Conservation (phyloP, 768 basidiomycete genomes). For the Lyophyllum atratum region DNA sequence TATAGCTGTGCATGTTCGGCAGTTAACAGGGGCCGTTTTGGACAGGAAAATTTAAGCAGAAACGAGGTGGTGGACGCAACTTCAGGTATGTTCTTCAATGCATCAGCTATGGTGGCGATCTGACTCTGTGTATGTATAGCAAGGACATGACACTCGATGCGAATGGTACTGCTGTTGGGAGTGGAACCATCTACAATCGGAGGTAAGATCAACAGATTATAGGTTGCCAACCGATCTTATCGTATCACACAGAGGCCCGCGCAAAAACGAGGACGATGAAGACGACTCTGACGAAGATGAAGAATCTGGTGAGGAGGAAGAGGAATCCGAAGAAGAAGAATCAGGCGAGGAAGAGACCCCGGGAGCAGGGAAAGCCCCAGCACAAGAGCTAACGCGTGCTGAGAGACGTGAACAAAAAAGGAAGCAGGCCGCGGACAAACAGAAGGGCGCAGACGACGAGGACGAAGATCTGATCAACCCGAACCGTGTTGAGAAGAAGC, state of each 20-base stretch:
- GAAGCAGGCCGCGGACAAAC: constrained; percentile 61
- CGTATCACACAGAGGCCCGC: constrained; percentile 10
- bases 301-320: constrained; percentile 20
- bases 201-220: constrained; percentile 37
- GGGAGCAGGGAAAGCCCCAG: constrained; percentile 37
- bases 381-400: constrained; percentile 65
- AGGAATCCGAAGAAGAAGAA: constrained; percentile 40
- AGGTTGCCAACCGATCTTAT: constrained; percentile 7
- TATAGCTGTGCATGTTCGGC: not conserved
- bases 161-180: constrained; percentile 52
- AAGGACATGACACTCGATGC: constrained; percentile 61
- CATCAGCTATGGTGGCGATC: not conserved
- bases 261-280: constrained; percentile 41
- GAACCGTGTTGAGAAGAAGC: constrained; percentile 72
- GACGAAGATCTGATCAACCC: constrained; percentile 79
- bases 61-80: constrained; percentile 84
- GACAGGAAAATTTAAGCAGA: constrained; percentile 80
- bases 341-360: constrained; percentile 45
- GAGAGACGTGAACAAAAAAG: constrained; percentile 85
- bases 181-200: constrained; percentile 39
- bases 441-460: constrained; percentile 47
- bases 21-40: not conserved
- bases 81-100: constrained; percentile 59
- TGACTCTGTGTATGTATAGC: constrained; percentile 32
- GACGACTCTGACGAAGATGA: constrained; percentile 29